Evolutionary conservation across 2,329 filamentous ascomycete species (phyloP), one percentile per base, ranked within the genome.

Genomic region (Calonectria crousiana): DNA sequence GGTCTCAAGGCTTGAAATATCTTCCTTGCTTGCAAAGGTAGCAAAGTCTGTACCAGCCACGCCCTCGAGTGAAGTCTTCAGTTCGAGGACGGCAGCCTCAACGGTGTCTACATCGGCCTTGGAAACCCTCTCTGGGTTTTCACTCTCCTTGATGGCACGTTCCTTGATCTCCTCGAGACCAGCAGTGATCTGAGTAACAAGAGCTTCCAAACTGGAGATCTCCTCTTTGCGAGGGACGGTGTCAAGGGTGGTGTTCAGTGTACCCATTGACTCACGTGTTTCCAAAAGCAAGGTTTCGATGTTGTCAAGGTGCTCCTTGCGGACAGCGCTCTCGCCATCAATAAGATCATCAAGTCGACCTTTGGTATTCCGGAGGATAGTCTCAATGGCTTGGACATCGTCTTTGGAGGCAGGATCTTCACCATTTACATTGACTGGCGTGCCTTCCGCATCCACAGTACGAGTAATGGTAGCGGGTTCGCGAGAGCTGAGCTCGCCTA

Each of bases 301-400:
- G 1, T 90, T 87, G 76, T 93, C 91, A 32, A 93, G 84, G 68
- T 93, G 91, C 41, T 93, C 91, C 79, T 92, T 93, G 70, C 89
- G 89, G 13, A 95, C 92, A 2, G 92, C 87, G 72, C 94, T 92
- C 41, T 95, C 93, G 4, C 92, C 90, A 66, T 96, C 91, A 65
- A 98, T 90, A 26, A 92, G 84, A 73, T 98, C 95, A 73, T 98
- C 96, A 13, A 98, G 87, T 60, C 94, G 94, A 6, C 93, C 92
- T 83, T 98, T 98, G 38, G 95, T 96, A 82, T 98, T 98, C 52
- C 94, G 92, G 16, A 98, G 89, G 64, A 98, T 92, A 0, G 94
- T 97, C 84, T 98, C 96, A 73, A 98, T 96, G 14, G 95, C 95
- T 75, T 96, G 92, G 0, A 96, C 95, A 79, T 98, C 96, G 77